A percentile compares a stretch with the other conserved stretches of the same genome.
phyloP scores from a whole-genome alignment of 1,284 basidiomycete genomes.

The Ceratorhiza oryzae-sativae region DNA sequence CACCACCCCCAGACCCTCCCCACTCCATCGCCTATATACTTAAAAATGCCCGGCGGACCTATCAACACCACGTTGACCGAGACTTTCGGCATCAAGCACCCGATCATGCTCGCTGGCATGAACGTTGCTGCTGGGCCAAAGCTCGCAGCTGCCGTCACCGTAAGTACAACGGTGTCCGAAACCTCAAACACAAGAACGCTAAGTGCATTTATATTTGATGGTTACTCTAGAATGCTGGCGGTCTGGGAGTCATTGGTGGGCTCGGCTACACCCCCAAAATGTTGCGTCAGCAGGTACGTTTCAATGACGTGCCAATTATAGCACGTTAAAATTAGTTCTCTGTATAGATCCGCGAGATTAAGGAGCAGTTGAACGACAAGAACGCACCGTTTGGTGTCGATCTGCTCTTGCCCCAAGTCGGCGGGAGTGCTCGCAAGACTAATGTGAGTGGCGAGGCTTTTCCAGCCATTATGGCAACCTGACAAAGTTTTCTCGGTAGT shows the following conservation, averaged over 20 bases:
- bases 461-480: conserved; percentile 42
- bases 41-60: conserved; percentile 21
- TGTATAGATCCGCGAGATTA: conserved; percentile 72
- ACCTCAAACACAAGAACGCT: background rate
- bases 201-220: background rate
- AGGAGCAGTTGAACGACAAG: conserved; percentile 70
- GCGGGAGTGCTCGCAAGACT: conserved; percentile 82
- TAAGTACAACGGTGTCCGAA: background rate
- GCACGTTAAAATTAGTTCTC: background rate
- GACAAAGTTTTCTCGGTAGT: conserved; percentile 53
- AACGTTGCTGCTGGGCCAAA: conserved; percentile 85
- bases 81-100: conserved; percentile 85
- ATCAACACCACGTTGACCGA: conserved; percentile 65
- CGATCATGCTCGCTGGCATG: conserved; percentile 81
- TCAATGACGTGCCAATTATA: background rate
- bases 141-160: conserved; percentile 78
- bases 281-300: conserved; percentile 69
- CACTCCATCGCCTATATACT: background rate
- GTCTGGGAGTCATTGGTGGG: conserved; percentile 87
- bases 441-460: conserved; percentile 62
- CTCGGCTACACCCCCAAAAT: conserved; percentile 80
- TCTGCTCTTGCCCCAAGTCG: conserved; percentile 81
- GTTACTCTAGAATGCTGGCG: conserved; percentile 69
- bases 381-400: conserved; percentile 87
- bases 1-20: background rate